Conservation (phyloP, 2,329 filamentous ascomycete genomes). For the Fusarium sp. region DNA sequence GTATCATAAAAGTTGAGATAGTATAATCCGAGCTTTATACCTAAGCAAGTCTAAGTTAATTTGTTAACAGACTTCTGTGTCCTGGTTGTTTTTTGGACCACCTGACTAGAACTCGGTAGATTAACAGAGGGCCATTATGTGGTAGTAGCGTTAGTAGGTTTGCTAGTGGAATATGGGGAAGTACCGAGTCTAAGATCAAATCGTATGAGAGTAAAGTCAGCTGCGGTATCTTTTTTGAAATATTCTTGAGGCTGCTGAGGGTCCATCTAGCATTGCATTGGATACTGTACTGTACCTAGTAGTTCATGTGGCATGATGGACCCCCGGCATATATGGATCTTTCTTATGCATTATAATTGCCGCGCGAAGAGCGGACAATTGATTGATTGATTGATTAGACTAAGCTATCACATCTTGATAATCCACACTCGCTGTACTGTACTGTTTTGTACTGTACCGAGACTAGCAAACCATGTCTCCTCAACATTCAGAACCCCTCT, state of each 20-base stretch:
- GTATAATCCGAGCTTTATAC: no score
- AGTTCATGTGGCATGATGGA: constrained; percentile 24
- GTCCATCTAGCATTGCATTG: not conserved
- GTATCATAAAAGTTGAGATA: no score
- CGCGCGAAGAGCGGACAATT: constrained; percentile 10
- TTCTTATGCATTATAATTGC: constrained; percentile 8
- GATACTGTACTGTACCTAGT: not conserved
- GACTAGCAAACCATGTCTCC: constrained; percentile 21
- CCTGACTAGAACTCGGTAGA: not conserved
- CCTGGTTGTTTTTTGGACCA: no score
- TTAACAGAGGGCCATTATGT: not conserved
- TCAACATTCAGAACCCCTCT: constrained; percentile 13
- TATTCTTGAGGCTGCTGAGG: not conserved
- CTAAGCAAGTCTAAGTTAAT: no score
- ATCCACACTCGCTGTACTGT: not conserved
- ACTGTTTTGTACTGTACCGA: not conserved
- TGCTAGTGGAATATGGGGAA: constrained; percentile 9
- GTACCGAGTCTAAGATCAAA: not conserved
- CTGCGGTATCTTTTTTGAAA: not conserved
- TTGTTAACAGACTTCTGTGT: no score
- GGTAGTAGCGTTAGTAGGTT: constrained; percentile 1
- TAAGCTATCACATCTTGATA: constrained; percentile 1
- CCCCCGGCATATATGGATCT: not conserved
- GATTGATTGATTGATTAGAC: not conserved
- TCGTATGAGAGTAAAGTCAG: not conserved